These are phyloP conservation scores for Hypholoma fasciculare DNA, from an alignment of 768 basidiomycete species.

Conservation along the genomic window DNA sequence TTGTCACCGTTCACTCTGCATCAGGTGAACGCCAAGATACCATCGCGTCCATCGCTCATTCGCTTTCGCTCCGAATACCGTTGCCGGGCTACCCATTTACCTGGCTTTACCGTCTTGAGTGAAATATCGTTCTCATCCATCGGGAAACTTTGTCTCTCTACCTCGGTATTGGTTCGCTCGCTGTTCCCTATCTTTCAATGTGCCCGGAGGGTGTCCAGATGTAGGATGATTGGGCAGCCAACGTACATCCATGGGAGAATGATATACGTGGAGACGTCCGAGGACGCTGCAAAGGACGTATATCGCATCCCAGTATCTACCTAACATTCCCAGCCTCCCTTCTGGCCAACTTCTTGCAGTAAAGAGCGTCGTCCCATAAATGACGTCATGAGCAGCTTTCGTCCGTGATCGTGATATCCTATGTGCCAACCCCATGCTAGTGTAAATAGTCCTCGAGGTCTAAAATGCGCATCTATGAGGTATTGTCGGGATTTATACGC, in stretches of 20 bases:
- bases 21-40: constrained; percentile 1
- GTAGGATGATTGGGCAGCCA: background rate
- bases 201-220: background rate
- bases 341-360: background rate
- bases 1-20: background rate
- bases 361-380: background rate
- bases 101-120: background rate
- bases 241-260: constrained; percentile 1
- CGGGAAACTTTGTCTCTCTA: background rate
- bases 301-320: background rate
- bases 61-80: constrained; percentile 1
- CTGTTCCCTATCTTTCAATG: background rate
- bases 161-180: constrained; percentile 1
- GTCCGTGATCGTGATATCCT: background rate
- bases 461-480: constrained; percentile 2
- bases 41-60: background rate
- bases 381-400: background rate
- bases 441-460: constrained; percentile 9
- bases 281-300: background rate
- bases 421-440: background rate
- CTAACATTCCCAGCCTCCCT: background rate
- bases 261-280: background rate
- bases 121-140: background rate
- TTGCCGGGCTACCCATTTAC: constrained; percentile 5
- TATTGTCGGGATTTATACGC: background rate